Conservation (phyloP, 495 filamentous ascomycete genomes). For the Trichocladium antarcticum region DNA sequence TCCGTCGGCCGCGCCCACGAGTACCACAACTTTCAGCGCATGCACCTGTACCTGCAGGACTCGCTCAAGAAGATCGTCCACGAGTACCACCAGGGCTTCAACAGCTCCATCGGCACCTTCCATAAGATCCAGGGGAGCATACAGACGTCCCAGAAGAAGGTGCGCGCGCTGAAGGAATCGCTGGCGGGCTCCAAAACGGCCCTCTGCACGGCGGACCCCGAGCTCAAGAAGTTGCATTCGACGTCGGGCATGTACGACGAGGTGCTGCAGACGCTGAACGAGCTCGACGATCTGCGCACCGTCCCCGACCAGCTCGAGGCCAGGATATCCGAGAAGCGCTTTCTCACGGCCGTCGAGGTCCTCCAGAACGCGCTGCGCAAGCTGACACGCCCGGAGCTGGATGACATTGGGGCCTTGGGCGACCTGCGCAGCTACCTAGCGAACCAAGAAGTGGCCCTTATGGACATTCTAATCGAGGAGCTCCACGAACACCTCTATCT, state of each 20-base stretch:
- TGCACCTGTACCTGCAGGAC: conserved; percentile 73
- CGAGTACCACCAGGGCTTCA: conserved; percentile 98
- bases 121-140: conserved; percentile 97
- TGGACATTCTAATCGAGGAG: conserved; percentile 92
- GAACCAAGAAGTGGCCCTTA: conserved; percentile 83
- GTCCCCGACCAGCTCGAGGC: conserved; percentile 89
- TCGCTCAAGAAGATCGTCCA: conserved; percentile 94
- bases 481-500: conserved; percentile 95
- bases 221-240: conserved; percentile 74
- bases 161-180: conserved; percentile 70
- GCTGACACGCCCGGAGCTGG: conserved; percentile 76
- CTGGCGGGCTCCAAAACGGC: conserved; percentile 71
- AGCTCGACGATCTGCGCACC: conserved; percentile 80
- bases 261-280: conserved; percentile 70
- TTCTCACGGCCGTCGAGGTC: conserved; percentile 83
- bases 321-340: conserved; percentile 89
- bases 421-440: conserved; percentile 80
- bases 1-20: conserved; percentile 83
- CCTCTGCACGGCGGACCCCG: conserved; percentile 77
- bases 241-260: conserved; percentile 86
- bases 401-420: conserved; percentile 77
- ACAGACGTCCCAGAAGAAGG: conserved; percentile 71
- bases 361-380: conserved; percentile 75
- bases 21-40: conserved; percentile 68
- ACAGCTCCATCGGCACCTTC: conserved; percentile 96